Percentiles rank a stretch among this genome's conserved stretches.
Evolutionary conservation across 192 early-diverging fungal species (phyloP).

Genomic region (Polychytrium aggregatum): DNA sequence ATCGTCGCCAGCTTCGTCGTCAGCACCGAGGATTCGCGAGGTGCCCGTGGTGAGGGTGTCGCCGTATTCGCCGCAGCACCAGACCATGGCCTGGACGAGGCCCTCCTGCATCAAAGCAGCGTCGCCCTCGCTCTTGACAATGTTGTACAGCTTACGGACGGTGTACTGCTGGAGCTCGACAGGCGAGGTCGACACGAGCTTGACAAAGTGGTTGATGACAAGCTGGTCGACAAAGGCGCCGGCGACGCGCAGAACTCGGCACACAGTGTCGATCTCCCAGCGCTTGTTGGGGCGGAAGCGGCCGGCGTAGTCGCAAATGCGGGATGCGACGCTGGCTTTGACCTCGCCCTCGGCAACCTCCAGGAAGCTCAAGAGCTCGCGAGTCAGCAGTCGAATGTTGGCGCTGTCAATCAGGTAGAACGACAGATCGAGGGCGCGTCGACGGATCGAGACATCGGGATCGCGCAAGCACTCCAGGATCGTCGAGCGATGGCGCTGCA

Average conservation of each 20-base stretch:
- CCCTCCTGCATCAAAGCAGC: conserved; percentile 67
- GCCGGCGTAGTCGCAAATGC: conserved; percentile 87
- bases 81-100: conserved; percentile 76
- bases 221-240: conserved; percentile 39
- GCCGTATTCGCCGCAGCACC: conserved; percentile 96
- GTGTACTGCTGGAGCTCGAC: conserved; percentile 79
- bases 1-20: conserved; percentile 38
- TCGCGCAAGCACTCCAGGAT: conserved; percentile 93
- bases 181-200: conserved; percentile 65
- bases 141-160: conserved; percentile 75
- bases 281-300: conserved; percentile 86
- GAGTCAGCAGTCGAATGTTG: conserved; percentile 86
- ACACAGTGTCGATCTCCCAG: conserved; percentile 95
- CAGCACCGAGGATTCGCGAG: conserved; percentile 24
- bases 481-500: conserved; percentile 95
- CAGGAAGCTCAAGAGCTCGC: conserved; percentile 86
- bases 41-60: conserved; percentile 60
- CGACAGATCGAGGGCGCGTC: conserved; percentile 87
- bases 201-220: conserved; percentile 67
- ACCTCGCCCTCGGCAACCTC: conserved; percentile 85
- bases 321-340: conserved; percentile 78
- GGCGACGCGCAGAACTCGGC: conserved; percentile 66
- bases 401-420: conserved; percentile 91
- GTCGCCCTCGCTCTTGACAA: conserved; percentile 61
- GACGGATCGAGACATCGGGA: conserved; percentile 90